These are phyloP conservation scores for Acanthamoeba castellanii DNA, from an alignment of 208 protist genomes.

Conservation along the genomic window DNA sequence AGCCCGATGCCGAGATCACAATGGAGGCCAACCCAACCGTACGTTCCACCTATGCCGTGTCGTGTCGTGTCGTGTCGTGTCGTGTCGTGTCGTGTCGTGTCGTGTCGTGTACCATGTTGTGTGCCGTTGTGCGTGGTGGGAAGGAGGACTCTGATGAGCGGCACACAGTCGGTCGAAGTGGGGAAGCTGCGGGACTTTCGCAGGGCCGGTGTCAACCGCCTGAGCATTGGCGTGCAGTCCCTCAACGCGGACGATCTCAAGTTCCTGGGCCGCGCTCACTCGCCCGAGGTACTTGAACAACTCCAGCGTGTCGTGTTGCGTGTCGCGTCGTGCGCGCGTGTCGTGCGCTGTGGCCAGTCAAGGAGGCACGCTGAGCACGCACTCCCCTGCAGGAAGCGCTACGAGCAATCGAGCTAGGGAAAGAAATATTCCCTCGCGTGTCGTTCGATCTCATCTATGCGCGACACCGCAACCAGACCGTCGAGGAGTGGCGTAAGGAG, in stretches of 20 bases:
- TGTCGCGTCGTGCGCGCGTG: too few relatives aligned
- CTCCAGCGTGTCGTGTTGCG: neutral
- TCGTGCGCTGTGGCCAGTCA: too few relatives aligned
- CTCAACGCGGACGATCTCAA: slow-evolving; percentile 56
- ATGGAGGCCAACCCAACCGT: slow-evolving; percentile 80
- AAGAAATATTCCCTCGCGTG: slow-evolving; percentile 70
- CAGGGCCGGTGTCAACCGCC: slow-evolving; percentile 70
- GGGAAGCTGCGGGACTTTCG: slow-evolving; percentile 72
- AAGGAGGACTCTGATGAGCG: neutral
- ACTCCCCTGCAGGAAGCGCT: slow-evolving; percentile 19
- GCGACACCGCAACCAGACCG: slow-evolving; percentile 65
- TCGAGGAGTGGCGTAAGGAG: slow-evolving; percentile 75
- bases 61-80: too few relatives aligned
- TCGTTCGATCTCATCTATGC: slow-evolving; percentile 82
- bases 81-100: too few relatives aligned
- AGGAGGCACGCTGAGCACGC: neutral
- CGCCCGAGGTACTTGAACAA: neutral
- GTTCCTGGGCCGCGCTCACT: slow-evolving; percentile 62
- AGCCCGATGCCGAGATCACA: slow-evolving; percentile 73
- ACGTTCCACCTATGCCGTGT: neutral
- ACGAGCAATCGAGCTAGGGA: slow-evolving; percentile 18
- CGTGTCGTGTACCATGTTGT: too few relatives aligned
- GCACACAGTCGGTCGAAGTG: slow-evolving; percentile 3
- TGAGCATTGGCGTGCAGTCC: slow-evolving; percentile 77
- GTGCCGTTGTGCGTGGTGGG: neutral